A percentile compares a stretch with the other conserved stretches of the same genome.
Evolutionary conservation across 768 basidiomycete genomes (phyloP).

Genomic region (Pleurotus tuber-regium): DNA sequence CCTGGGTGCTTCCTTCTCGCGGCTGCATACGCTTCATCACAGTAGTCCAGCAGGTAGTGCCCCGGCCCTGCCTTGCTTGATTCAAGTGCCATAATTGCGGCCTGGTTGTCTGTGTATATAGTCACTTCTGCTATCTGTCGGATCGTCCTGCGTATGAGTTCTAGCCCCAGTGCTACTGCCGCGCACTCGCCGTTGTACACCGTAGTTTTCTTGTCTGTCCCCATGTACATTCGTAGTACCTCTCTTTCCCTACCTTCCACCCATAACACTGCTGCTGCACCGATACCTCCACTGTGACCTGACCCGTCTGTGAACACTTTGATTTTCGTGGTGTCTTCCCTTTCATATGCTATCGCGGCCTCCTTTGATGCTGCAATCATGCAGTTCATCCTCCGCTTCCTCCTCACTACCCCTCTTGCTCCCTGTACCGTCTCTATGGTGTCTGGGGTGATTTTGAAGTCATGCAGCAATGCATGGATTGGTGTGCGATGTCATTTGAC

Average conservation of each 20-base stretch:
- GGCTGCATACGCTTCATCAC: neutral
- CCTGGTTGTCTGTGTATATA: slow-evolving; percentile 14
- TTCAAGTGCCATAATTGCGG: slow-evolving; percentile 9
- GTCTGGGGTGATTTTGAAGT: slow-evolving; percentile 5
- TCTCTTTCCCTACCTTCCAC: neutral
- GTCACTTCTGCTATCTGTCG: neutral
- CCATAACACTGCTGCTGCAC: slow-evolving; percentile 15
- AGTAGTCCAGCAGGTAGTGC: neutral
- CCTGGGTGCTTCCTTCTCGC: neutral
- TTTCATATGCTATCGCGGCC: slow-evolving; percentile 4
- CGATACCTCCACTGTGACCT: slow-evolving; percentile 9
- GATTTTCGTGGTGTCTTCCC: neutral
- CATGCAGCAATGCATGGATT: slow-evolving; percentile 12
- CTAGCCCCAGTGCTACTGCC: slow-evolving; percentile 12
- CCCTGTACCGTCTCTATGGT: slow-evolving; percentile 14
- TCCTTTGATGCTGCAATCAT: slow-evolving; percentile 7
- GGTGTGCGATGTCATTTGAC: slow-evolving; percentile 12
- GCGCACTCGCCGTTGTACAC: slow-evolving; percentile 18
- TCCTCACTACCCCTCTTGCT: slow-evolving; percentile 1
- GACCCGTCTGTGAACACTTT: slow-evolving; percentile 18
- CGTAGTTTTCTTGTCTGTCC: slow-evolving; percentile 10
- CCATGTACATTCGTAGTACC: slow-evolving; percentile 14
- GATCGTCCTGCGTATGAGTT: slow-evolving; percentile 6
- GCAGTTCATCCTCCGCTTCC: neutral
- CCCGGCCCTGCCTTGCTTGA: neutral